Conservation (phyloP, 2,329 filamentous ascomycete genomes). For the Xylaria sp. region DNA sequence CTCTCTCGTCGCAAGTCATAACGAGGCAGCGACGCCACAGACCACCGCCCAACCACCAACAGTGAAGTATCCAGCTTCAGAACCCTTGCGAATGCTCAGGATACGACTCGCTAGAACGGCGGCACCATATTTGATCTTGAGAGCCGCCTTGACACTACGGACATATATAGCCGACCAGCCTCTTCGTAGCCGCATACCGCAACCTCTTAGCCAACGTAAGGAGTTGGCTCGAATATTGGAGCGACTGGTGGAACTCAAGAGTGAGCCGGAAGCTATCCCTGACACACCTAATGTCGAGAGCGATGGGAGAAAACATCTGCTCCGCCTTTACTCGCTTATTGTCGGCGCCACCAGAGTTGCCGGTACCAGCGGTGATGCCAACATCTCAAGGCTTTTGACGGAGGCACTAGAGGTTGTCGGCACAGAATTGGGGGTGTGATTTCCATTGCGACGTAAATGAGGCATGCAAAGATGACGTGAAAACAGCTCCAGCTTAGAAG, state of each 20-base stretch:
- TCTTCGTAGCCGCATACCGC: conserved; percentile 86
- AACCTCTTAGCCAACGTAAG: conserved; percentile 80
- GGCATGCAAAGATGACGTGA: neutral
- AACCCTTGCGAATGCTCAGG: conserved; percentile 52
- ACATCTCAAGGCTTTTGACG: conserved; percentile 66
- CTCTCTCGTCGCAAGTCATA: conserved; percentile 67
- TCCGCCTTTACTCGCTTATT: conserved; percentile 82
- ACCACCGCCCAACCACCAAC: conserved; percentile 55
- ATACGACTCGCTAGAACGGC: conserved; percentile 77
- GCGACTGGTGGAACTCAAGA: conserved; percentile 72
- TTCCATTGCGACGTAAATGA: neutral
- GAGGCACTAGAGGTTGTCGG: conserved; percentile 72
- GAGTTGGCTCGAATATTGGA: conserved; percentile 79
- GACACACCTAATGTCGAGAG: conserved; percentile 62
- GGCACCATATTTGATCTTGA: conserved; percentile 83
- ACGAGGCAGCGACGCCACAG: conserved; percentile 51
- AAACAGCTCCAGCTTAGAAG: no score
- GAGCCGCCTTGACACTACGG: conserved; percentile 82
- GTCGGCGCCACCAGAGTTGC: conserved; percentile 70
- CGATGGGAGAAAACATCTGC: conserved; percentile 76
- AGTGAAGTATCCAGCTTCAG: conserved; percentile 41
- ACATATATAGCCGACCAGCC: conserved; percentile 92
- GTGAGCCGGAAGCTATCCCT: conserved; percentile 76
- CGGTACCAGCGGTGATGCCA: conserved; percentile 66
- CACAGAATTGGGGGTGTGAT: conserved; percentile 60